Evolutionary conservation across 2,329 filamentous ascomycete genomes (phyloP), one percentile per base, ranked within the genome.

Genomic region (Cordyceps cicadae): DNA sequence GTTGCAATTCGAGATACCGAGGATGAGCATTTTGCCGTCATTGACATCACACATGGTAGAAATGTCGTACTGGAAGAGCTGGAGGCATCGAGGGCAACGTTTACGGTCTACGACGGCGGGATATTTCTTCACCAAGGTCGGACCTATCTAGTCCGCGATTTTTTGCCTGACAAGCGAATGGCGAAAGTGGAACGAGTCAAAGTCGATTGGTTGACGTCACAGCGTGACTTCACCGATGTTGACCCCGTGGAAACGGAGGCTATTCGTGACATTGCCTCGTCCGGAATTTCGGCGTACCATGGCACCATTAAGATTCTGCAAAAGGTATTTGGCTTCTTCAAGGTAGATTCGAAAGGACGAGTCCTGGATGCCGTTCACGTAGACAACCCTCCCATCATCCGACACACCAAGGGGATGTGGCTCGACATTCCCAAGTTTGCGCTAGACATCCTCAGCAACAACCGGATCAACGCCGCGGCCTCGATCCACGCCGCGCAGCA

Each of bases 41-140:
- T 99, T 57, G 91, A 99, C 75, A 87, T 88, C 15, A 94, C 90
- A 0, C 84, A 94, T 66, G 87, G 87, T 29, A 84, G 85, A 59
- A 97, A 97, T 70, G 77, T 87, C 0, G 89, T 99, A 0, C 81
- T 99, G 1, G 94, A 99, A 77, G 92, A 97, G 74, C 82, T 99
- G n/a, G 94, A 97, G 74, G 90, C 92, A 1, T 94, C 89, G 1
- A 86, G 94, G n/a, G 93, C 93, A 1, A 93, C 91, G 66, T 97
- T 96, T 74, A 96, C 92, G 1, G 83, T 99, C 62, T 99, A 99
- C 72, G 93, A 97, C 71, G 94, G 94, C 14, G 94, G 91, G 50
- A 97, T 99, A 64, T 99, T 96, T 75, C 79, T 99, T 5, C 94
- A 99, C 68, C 94, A 99, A 75, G 94, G 94, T n/a, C 86, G 86